Evolutionary conservation across 2,329 filamentous ascomycete species (phyloP), one percentile per base, ranked within the genome.

Genomic region (Cladosporium cucumerinum): DNA sequence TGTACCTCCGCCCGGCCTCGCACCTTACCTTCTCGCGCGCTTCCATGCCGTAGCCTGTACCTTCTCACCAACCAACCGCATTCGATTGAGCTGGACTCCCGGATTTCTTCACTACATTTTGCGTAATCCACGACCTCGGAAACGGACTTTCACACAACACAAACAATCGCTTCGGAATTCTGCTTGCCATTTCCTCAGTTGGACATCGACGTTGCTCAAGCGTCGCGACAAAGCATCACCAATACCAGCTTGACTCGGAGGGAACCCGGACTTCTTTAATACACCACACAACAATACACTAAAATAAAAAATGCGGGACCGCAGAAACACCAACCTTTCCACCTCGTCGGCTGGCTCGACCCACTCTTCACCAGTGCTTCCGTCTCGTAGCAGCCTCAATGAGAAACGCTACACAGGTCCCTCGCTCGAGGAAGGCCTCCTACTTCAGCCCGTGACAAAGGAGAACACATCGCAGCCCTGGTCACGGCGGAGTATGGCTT

Each of bases 291-390:
- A 21, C 26, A 48, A 3, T 23, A 30, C 23, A 21, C 32, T 23
- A 48, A 39, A 10, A 30, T 5, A 60, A 71, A 64, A 58, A 82
- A 82, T 82, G 80, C 78, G 80, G 68, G 78, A 78, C 68, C 75
- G 80, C 68, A 75, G 80, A 66, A 82, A 82, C 69, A 80, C 79
- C n/a, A 77, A 80, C 57, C 78, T 78, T 55, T 79, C 80, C 52
- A 78, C 88, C 86, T 75, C 87, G 86, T 28, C 90, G 89, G 28
- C 88, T 89, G 4, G 85, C 85, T 36, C 94, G 88, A 1, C 90
- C 89, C 2, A 86, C 86, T 68, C 84, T 93, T 58, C 91, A 89
- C 14, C 87, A 86, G 16, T 82, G n/a, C 34, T 48, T 5, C 57
- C 55, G 90, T 61, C 80, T 89, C 39, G 87, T 87, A 65, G 16